Evolutionary conservation across 805 yeast species (phyloP), one percentile per base, ranked within the genome.

Genomic region (Zygotorulaspora chibaensis): DNA sequence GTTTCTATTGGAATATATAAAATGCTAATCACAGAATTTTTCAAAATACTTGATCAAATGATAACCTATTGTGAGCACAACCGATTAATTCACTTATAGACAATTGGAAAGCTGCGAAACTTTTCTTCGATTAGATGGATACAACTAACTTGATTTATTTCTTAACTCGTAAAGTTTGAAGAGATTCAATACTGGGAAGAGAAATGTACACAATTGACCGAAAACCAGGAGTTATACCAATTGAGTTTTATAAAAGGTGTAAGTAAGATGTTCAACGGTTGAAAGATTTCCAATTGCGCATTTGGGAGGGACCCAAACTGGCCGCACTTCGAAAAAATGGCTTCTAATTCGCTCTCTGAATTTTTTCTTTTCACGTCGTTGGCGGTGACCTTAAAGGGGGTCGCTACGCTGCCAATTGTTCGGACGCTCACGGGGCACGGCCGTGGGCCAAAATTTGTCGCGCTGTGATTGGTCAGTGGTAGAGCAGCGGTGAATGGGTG

Each of bases 1-100:
- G 30, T 37, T 37, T 17, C 25, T 26, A 23, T 37, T 17, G 40
- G 40, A 37, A 37, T 37, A 37, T 37, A 37, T 37, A 37, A 37
- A 37, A 37, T 37, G 16, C 40, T 25, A 37, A 23, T 37, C 40
- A 37, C 40, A 37, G 40, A 23, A 15, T n/a, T 8, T 37, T 23
- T 17, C 13, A 20, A 23, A n/a, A n/a, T n/a, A n/a, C n/a, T n/a
- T 13, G 16, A 3, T 13, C 18, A n/a, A 33, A 13, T n/a, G 11
- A 13, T 33, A 33, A 13, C 36, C 20, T 29, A 29, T 29, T 20
- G 25, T 20, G 25, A 20, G 25, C 25, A 20, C 25, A 20, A 20
- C 25, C 25, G 25, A 20, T 20, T 20, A 20, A 20, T 20, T 20
- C 25, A 20, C 25, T 20, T 20, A 20, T 20, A 5, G 25, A 20